Evolutionary conservation across 306 rosid genomes (phyloP).

Genomic region (Castanopsis chinensis): DNA sequence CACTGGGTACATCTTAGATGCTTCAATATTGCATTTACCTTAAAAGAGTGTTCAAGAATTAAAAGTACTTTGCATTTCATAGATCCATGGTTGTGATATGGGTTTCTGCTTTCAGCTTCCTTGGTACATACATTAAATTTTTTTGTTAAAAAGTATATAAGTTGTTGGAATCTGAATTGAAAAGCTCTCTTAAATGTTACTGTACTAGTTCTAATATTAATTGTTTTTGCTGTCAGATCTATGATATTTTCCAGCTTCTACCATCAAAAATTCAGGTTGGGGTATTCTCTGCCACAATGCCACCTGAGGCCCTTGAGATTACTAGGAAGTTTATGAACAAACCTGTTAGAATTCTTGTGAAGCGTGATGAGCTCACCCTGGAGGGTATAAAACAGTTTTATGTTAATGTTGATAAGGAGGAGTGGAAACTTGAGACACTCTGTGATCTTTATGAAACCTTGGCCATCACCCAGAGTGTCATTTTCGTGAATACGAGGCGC

Average conservation of each 20-base stretch:
- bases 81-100: no score
- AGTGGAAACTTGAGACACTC: slow-evolving; percentile 77
- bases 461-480: slow-evolving; percentile 84
- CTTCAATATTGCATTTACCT: no score
- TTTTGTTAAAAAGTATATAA: no score
- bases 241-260: slow-evolving; percentile 78
- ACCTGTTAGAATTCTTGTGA: slow-evolving; percentile 86
- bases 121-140: no score
- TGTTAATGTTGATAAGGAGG: slow-evolving; percentile 75
- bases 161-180: no score
- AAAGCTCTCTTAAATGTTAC: background rate
- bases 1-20: no score
- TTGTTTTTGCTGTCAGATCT: slow-evolving; percentile 47
- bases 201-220: background rate
- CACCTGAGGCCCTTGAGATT: slow-evolving; percentile 87
- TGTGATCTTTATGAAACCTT: slow-evolving; percentile 75
- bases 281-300: slow-evolving; percentile 86
- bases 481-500: slow-evolving; percentile 79
- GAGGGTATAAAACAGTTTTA: slow-evolving; percentile 79
- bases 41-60: no score
- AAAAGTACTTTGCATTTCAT: no score
- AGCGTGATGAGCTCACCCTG: slow-evolving; percentile 84
- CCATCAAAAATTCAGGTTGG: slow-evolving; percentile 77
- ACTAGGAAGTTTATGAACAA: slow-evolving; percentile 82
- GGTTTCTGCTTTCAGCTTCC: no score